Evolutionary conservation across 345 rosid species (phyloP).

Genomic region (Citrus cavaleriei): DNA sequence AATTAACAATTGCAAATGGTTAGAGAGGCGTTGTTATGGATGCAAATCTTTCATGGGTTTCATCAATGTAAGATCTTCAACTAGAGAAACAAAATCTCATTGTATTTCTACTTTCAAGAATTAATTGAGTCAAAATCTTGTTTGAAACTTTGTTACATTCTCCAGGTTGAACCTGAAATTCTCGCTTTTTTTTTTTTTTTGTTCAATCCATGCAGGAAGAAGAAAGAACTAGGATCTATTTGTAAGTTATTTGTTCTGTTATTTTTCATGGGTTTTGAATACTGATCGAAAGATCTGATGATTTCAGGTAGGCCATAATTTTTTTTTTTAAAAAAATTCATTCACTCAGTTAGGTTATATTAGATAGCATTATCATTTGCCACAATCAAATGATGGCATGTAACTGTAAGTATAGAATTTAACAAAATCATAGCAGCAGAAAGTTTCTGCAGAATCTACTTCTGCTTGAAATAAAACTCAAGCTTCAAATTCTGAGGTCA

Average conservation of each 20-base stretch:
- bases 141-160: neutral
- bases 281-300: too few relatives aligned
- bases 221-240: neutral
- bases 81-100: neutral
- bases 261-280: neutral
- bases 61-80: neutral
- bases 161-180: neutral
- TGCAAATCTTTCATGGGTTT: neutral
- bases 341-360: neutral
- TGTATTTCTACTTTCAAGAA: neutral
- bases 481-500: conserved; percentile 21
- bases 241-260: neutral
- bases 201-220: too few relatives aligned
- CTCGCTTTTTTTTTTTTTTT: too few relatives aligned
- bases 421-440: conserved; percentile 1
- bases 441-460: neutral
- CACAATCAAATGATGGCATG: neutral
- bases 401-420: neutral
- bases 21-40: neutral
- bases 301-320: too few relatives aligned
- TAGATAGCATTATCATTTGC: neutral
- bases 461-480: conserved; percentile 1
- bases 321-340: neutral
- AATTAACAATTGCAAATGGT: neutral
- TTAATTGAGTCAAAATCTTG: neutral